Evolutionary conservation across 2,329 filamentous ascomycete genomes (phyloP).

Genomic region (Moelleriella libera): DNA sequence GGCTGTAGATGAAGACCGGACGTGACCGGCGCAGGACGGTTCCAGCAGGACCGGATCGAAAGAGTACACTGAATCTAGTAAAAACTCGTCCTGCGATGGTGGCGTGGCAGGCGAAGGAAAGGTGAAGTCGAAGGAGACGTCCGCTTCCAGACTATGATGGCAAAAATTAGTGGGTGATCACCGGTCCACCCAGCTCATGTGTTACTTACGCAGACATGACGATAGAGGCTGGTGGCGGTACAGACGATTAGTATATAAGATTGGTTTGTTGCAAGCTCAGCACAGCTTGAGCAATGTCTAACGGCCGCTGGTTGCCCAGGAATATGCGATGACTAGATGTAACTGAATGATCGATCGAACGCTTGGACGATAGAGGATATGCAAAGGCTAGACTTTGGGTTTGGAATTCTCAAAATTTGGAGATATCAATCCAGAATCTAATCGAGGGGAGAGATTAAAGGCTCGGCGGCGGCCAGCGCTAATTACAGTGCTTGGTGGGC

Average conservation of each 20-base stretch:
- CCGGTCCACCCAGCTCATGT: background rate
- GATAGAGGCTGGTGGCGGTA: background rate
- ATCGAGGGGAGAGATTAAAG: too few relatives aligned
- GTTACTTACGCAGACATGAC: constrained; percentile 5
- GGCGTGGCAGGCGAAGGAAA: constrained; percentile 26
- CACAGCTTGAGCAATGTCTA: background rate
- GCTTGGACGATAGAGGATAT: too few relatives aligned
- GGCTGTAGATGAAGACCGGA: constrained; percentile 49
- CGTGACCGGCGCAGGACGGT: constrained; percentile 40
- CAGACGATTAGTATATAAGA: background rate
- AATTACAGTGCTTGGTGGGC: background rate
- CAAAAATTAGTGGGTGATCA: background rate
- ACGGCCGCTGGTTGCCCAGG: background rate
- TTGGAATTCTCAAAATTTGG: too few relatives aligned
- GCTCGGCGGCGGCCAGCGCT: constrained; percentile 2
- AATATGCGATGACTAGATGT: too few relatives aligned
- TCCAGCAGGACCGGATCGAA: constrained; percentile 44
- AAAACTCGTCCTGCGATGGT: constrained; percentile 10
- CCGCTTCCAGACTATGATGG: constrained; percentile 40
- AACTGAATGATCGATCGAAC: too few relatives aligned
- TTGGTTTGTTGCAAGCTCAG: too few relatives aligned
- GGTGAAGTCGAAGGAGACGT: constrained; percentile 47
- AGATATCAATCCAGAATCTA: too few relatives aligned
- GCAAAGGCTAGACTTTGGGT: too few relatives aligned
- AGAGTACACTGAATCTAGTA: constrained; percentile 22